Evolutionary conservation across 495 filamentous ascomycete genomes (phyloP).

Genomic region (Neurospora sp.): DNA sequence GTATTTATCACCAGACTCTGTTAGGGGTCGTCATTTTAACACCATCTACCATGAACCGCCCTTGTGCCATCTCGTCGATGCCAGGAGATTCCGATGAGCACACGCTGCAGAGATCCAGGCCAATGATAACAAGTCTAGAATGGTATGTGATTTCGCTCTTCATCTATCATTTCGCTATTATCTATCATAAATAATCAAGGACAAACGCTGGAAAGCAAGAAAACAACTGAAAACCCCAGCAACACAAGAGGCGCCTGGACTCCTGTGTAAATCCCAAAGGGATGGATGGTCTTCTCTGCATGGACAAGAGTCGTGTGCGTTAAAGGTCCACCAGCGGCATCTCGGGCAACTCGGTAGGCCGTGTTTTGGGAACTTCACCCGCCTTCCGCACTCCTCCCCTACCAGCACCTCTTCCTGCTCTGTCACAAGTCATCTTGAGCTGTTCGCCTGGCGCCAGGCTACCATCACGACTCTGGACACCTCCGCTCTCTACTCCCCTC

Average conservation of each 20-base stretch:
- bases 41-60: neutral
- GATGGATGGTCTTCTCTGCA: neutral
- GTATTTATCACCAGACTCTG: neutral
- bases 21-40: neutral
- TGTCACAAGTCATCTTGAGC: slow-evolving; percentile 6
- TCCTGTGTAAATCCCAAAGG: neutral
- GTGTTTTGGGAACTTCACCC: slow-evolving; percentile 4
- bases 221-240: neutral
- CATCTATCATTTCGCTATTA: neutral
- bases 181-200: neutral
- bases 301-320: neutral
- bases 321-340: neutral
- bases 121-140: neutral
- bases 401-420: neutral
- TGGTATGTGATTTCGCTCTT: neutral
- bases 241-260: neutral
- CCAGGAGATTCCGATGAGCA: neutral
- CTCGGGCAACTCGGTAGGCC: neutral
- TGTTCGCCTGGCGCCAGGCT: neutral
- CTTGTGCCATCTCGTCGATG: neutral
- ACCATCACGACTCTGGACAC: neutral
- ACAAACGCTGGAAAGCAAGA: neutral
- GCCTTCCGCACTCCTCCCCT: neutral
- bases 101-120: neutral
- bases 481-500: slow-evolving; percentile 4